A percentile compares a stretch with the other conserved stretches of the same genome.
phyloP scores from a whole-genome alignment of 352 stramenopile genomes.

The Phytopythium montanum region DNA sequence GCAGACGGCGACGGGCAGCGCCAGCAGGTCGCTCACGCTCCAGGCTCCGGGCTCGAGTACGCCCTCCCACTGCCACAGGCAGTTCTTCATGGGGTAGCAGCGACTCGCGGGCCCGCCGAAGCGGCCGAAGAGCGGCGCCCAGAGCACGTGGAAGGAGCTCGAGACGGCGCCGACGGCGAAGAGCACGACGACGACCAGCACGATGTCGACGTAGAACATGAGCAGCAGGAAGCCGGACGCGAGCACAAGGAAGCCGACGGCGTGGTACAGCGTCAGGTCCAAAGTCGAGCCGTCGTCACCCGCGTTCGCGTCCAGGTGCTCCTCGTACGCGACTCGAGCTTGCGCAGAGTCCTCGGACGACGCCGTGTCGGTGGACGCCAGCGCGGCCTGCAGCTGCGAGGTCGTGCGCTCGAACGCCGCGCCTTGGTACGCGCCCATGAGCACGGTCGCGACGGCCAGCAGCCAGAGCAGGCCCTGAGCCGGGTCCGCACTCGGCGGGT shows the following conservation, averaged over 20 bases:
- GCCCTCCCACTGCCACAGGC: conserved; percentile 35
- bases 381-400: conserved; percentile 45
- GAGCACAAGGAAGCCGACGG: conserved; percentile 89
- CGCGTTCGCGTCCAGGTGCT: conserved; percentile 39
- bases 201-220: conserved; percentile 87
- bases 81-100: conserved; percentile 33
- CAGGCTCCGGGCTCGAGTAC: conserved; percentile 54
- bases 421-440: conserved; percentile 71
- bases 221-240: conserved; percentile 88
- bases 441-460: conserved; percentile 67
- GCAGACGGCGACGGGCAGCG: conserved; percentile 48
- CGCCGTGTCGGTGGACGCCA: conserved; percentile 41
- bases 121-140: conserved; percentile 48
- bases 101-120: conserved; percentile 33
- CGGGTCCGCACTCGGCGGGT: conserved; percentile 51
- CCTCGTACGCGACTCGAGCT: conserved; percentile 44
- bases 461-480: conserved; percentile 75
- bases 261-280: conserved; percentile 87
- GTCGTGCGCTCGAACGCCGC: conserved; percentile 62
- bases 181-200: conserved; percentile 72
- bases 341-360: conserved; percentile 49
- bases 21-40: conserved; percentile 87
- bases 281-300: conserved; percentile 64
- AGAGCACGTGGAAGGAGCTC: conserved; percentile 52
- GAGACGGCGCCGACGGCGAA: conserved; percentile 61